Conservation (phyloP, 2,329 filamentous ascomycete species). For the Podosphaera fusca region DNA sequence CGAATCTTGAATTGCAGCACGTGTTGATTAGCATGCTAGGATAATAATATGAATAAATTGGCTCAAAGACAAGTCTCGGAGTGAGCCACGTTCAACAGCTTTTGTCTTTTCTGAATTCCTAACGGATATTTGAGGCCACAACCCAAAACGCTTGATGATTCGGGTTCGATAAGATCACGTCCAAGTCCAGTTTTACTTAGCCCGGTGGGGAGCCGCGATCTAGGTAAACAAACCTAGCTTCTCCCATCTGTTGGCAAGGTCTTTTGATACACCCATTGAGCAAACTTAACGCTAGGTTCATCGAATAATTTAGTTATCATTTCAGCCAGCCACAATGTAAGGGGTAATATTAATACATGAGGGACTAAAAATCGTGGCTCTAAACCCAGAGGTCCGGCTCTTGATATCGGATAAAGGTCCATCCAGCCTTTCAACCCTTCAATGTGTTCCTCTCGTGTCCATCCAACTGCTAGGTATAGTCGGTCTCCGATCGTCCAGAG, state of each 20-base stretch:
- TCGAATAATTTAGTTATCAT: slow-evolving; percentile 33
- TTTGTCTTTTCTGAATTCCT: no score
- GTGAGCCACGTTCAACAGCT: no score
- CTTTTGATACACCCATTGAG: slow-evolving; percentile 31
- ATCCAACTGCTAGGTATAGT: slow-evolving; percentile 37
- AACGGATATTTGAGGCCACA: no score
- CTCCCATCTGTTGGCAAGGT: slow-evolving; percentile 12
- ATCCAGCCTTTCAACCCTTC: slow-evolving; percentile 28
- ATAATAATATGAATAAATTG: no score
- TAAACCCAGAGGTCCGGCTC: slow-evolving; percentile 40
- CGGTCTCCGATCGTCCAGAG: slow-evolving; percentile 36
- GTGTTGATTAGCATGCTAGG: no score
- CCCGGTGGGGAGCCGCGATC: no score
- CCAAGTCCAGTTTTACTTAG: no score
- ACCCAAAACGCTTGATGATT: no score
- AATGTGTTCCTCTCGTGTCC: slow-evolving; percentile 24
- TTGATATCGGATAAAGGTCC: slow-evolving; percentile 36
- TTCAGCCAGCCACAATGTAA: slow-evolving; percentile 35
- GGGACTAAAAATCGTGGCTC: slow-evolving; percentile 35
- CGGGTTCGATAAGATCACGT: no score
- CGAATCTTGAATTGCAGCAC: no score
- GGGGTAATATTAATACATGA: slow-evolving; percentile 34
- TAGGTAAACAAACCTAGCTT: no score
- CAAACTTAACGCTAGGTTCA: slow-evolving; percentile 34
- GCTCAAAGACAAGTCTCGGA: no score